Evolutionary conservation across 176 grass and related monocot species (phyloP), one percentile per base, ranked within the genome.

Genomic region (Canna indica): DNA sequence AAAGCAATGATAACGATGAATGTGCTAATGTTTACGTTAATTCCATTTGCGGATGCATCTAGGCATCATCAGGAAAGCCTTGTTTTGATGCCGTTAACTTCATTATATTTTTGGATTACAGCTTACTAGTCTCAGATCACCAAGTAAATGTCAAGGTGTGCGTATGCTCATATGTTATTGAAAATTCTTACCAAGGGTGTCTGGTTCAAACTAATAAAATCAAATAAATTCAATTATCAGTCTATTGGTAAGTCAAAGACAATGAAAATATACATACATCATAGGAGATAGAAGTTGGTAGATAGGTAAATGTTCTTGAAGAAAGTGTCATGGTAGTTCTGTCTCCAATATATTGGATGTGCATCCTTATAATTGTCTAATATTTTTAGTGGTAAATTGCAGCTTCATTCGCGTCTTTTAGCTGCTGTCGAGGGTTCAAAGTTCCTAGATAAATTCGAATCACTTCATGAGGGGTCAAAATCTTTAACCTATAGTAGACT

Each of bases 391-490:
- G 14, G 20, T 24, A 59, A 2, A 5, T 30, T 83, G 52, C 82
- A 97, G 94, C 58, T 97, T n/a, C 83, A 90, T 79, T 83, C 71
- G 57, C 84, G 86, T n/a, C 84, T 97, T 69, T 28, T 87, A 50
- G 72, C 69, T 1, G 76, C 89, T 27, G 84, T 85, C 3, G 83
- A 97, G 50, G 87, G 80, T n/a, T 79, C 72, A 65, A 81, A 64
- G 69, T 92, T 92, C 79, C 80, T 92, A 56, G 61, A 71, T 25
- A 83, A 89, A 65, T 76, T 92, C 56, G 94, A 90, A 74, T 85
- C 85, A 59, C 58, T 81, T 70, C 79, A 82, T 52, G 71, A 76
- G 27, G 77, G 83, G 36, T 84, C 81, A 54, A 47, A 59, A 53
- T 27, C 17, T 78, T 3, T 73, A 48, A 64, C 34, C 8, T 69